A percentile compares a stretch with the other conserved stretches of the same genome.
phyloP scores from a whole-genome alignment of 257 asterid genomes.

The Penstemon barbatus region DNA sequence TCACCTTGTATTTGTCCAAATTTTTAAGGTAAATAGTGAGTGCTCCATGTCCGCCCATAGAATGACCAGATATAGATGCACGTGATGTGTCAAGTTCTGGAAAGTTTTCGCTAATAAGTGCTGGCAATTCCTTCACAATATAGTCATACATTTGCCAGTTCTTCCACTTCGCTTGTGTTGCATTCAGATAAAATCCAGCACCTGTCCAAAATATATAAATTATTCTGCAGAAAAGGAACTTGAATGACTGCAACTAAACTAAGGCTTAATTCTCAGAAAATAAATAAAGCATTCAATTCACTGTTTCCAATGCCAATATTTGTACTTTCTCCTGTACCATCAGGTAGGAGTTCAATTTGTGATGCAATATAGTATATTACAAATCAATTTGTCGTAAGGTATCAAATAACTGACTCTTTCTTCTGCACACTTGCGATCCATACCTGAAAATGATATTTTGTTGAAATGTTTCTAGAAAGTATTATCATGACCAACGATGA shows the following conservation, averaged over 20 bases:
- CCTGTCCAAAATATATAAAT: slow-evolving; percentile 40
- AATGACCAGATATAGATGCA: slow-evolving; percentile 93
- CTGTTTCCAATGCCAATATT: not conserved
- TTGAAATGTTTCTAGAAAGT: too few species aligned
- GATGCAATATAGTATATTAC: not conserved
- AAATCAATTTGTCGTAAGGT: too few species aligned
- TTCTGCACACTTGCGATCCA: too few species aligned
- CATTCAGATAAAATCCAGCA: slow-evolving; percentile 98
- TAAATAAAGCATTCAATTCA: slow-evolving; percentile 14
- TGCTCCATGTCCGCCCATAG: slow-evolving; percentile 99
- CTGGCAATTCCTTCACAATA: slow-evolving; percentile 91
- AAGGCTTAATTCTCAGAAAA: not conserved
- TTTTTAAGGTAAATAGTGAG: slow-evolving; percentile 87
- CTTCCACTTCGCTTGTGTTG: slow-evolving; percentile 98
- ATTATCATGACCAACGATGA: too few species aligned
- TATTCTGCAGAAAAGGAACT: not conserved
- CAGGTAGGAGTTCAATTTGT: not conserved
- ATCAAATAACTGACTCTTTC: too few species aligned
- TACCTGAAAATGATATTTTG: too few species aligned
- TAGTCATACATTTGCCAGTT: slow-evolving; percentile 98
- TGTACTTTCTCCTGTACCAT: not conserved
- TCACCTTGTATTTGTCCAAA: slow-evolving; percentile 89
- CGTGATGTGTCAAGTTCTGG: slow-evolving; percentile 78
- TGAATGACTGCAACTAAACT: not conserved
- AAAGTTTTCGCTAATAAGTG: slow-evolving; percentile 70